A percentile compares a stretch with the other conserved stretches of the same genome.
phyloP scores from a whole-genome alignment of 202 grass and related monocot genomes.

The Dendrocalamus latiflorus region DNA sequence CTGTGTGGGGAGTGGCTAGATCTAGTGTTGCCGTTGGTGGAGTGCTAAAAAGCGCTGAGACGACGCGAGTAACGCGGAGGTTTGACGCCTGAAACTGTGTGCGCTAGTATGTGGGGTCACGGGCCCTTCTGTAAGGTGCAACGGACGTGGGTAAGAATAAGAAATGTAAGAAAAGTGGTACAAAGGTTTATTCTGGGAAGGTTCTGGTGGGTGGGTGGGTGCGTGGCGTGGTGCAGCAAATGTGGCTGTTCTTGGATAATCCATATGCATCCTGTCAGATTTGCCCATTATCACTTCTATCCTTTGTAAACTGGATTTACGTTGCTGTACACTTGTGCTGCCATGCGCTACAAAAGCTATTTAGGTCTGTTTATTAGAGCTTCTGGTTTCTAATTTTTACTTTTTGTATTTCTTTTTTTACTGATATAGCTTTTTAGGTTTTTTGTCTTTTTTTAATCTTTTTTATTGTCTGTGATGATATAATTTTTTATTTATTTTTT shows the following conservation, averaged over 20 bases:
- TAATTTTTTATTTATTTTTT: too few species aligned
- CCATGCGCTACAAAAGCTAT: too few species aligned
- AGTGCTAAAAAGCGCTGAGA: not conserved
- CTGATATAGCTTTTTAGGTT: too few species aligned
- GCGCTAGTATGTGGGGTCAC: slow-evolving; percentile 1
- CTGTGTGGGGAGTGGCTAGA: not conserved
- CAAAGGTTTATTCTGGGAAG: slow-evolving; percentile 16
- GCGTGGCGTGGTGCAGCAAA: slow-evolving; percentile 27
- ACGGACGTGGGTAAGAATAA: not conserved
- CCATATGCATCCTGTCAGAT: too few species aligned
- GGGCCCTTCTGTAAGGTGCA: not conserved
- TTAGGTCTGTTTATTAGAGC: too few species aligned
- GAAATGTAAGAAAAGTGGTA: not conserved
- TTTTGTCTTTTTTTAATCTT: too few species aligned
- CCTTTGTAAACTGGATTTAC: too few species aligned
- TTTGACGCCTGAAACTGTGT: not conserved
- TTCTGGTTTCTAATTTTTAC: too few species aligned
- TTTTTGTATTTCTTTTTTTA: too few species aligned
- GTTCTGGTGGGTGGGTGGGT: slow-evolving; percentile 25
- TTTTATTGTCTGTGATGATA: too few species aligned
- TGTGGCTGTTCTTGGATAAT: slow-evolving; percentile 16
- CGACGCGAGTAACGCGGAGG: slow-evolving; percentile 17
- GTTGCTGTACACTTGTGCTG: too few species aligned
- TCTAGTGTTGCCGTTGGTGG: slow-evolving; percentile 26
- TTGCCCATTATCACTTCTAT: too few species aligned